Conservation (phyloP, 495 filamentous ascomycete genomes). For the Clohesyomyces aquaticus region DNA sequence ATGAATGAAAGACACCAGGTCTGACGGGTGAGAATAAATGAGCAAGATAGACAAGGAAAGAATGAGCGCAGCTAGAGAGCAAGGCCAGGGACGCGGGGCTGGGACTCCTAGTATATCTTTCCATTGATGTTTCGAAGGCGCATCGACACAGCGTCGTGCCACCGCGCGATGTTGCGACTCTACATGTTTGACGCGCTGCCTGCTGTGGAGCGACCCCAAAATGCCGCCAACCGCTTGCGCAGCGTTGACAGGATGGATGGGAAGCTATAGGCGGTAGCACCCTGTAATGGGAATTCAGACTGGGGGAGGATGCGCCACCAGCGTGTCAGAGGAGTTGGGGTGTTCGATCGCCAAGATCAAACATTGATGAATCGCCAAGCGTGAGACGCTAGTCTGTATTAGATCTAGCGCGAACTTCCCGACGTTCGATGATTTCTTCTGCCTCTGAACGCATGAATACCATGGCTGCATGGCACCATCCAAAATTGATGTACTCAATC, state of each 20-base stretch:
- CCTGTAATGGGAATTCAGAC: constrained; percentile 4
- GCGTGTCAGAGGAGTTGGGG: background rate
- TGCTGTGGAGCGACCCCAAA: background rate
- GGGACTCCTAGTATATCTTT: constrained; percentile 3
- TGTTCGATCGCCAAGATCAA: constrained; percentile 28
- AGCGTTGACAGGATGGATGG: background rate
- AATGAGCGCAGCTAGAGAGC: constrained; percentile 26
- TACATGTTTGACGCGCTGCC: constrained; percentile 11
- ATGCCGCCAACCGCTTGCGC: constrained; percentile 7
- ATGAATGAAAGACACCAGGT: constrained; percentile 10
- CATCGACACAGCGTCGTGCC: background rate
- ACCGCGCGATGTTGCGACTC: constrained; percentile 9
- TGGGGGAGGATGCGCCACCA: background rate
- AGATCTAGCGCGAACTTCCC: no score
- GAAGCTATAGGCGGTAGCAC: constrained; percentile 6
- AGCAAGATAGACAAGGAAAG: background rate
- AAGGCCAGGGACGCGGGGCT: background rate
- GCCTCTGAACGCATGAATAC: no score
- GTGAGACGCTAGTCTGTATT: constrained; percentile 27
- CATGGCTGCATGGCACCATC: no score
- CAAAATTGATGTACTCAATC: no score
- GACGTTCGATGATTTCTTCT: no score
- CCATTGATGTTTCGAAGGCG: no score
- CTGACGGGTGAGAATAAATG: constrained; percentile 8
- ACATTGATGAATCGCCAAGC: constrained; percentile 33